phyloP scores from a whole-genome alignment of 148 eudicot species.

The Drosera capensis region DNA sequence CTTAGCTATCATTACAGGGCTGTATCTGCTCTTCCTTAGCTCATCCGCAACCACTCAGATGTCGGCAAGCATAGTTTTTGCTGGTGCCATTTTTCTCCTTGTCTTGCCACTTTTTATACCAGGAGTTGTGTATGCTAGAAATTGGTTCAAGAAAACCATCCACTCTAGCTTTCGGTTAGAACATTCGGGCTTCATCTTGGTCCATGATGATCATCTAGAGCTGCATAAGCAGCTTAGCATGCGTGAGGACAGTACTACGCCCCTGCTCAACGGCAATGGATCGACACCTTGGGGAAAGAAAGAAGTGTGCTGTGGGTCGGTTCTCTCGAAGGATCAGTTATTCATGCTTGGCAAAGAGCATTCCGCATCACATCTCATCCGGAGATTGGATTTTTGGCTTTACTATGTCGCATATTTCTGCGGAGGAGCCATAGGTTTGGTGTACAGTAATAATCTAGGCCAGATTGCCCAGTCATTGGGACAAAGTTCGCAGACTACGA shows the following conservation, averaged over 20 bases:
- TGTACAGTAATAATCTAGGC: slow-evolving; percentile 77
- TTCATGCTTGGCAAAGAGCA: slow-evolving; percentile 78
- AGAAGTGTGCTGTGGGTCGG: slow-evolving; percentile 20
- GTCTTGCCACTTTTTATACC: slow-evolving; percentile 50
- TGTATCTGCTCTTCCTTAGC: slow-evolving; percentile 55
- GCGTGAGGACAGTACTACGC: slow-evolving; percentile 10
- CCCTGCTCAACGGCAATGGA: slow-evolving; percentile 10
- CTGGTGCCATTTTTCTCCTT: slow-evolving; percentile 53
- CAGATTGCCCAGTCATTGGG: slow-evolving; percentile 88
- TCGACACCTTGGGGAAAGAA: neutral
- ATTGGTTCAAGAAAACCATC: slow-evolving; percentile 35
- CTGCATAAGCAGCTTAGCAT: slow-evolving; percentile 34
- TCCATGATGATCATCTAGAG: slow-evolving; percentile 49
- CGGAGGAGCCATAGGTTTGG: slow-evolving; percentile 87
- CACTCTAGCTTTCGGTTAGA: slow-evolving; percentile 30
- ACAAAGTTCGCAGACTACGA: slow-evolving; percentile 32
- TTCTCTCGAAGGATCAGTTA: slow-evolving; percentile 38
- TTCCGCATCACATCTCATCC: slow-evolving; percentile 30
- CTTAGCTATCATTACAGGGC: slow-evolving; percentile 50
- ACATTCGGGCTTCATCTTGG: slow-evolving; percentile 42
- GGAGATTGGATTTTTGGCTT: slow-evolving; percentile 74
- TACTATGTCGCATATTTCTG: slow-evolving; percentile 72
- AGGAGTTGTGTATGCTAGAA: slow-evolving; percentile 43
- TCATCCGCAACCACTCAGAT: slow-evolving; percentile 14
- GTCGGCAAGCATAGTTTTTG: slow-evolving; percentile 29